These are phyloP conservation scores for Triangularia setosa DNA, from an alignment of 2,329 filamentous ascomycete species.

Conservation along the genomic window DNA sequence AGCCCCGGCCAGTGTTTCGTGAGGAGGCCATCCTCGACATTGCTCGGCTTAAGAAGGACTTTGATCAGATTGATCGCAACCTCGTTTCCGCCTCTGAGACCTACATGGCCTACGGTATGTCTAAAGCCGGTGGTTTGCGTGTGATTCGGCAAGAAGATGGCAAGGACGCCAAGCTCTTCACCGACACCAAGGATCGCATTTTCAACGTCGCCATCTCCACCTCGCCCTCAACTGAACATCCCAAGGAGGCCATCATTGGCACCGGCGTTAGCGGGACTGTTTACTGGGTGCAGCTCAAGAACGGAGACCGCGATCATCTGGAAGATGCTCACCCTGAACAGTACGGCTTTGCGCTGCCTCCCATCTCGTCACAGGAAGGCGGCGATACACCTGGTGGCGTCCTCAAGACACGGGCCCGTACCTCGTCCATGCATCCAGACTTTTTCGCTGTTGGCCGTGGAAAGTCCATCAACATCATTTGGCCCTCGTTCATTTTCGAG, in stretches of 20 bases:
- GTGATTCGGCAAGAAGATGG: conserved; percentile 95
- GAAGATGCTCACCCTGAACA: conserved; percentile 76
- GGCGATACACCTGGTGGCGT: conserved; percentile 81
- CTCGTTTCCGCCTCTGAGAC: conserved; percentile 83
- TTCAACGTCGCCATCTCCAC: conserved; percentile 88
- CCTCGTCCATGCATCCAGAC: conserved; percentile 82
- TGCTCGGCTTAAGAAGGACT: conserved; percentile 92
- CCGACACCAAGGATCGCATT: conserved; percentile 84
- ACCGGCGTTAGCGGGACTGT: conserved; percentile 93
- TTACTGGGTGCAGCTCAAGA: conserved; percentile 86
- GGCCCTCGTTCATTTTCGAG: conserved; percentile 60
- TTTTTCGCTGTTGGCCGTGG: conserved; percentile 94
- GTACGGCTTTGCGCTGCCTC: conserved; percentile 84
- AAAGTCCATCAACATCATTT: conserved; percentile 91
- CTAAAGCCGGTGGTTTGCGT: conserved; percentile 86
- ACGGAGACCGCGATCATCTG: conserved; percentile 73
- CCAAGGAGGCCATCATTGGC: conserved; percentile 79
- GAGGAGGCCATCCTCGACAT: conserved; percentile 86
- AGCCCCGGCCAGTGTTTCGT: conserved; percentile 62
- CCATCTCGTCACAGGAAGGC: conserved; percentile 78
- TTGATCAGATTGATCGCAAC: conserved; percentile 94
- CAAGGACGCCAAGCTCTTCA: conserved; percentile 86
- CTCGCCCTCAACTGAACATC: conserved; percentile 54
- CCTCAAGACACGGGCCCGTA: conserved; percentile 90
- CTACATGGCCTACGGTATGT: conserved; percentile 92